These are phyloP conservation scores for Helotiales sp. DNA, from an alignment of 2,329 filamentous ascomycete genomes.

Conservation along the genomic window DNA sequence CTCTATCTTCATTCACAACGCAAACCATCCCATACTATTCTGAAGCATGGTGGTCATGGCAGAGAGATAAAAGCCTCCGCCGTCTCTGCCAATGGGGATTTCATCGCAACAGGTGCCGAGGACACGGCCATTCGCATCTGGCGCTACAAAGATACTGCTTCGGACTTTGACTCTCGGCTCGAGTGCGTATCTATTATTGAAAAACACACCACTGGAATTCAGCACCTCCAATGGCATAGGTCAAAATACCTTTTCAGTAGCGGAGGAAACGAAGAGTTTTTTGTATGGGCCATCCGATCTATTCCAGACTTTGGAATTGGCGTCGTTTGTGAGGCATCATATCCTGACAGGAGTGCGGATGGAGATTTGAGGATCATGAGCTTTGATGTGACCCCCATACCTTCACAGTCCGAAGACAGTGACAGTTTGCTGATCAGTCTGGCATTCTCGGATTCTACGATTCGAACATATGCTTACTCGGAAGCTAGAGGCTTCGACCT, in stretches of 20 bases:
- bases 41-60: slow-evolving; percentile 79
- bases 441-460: slow-evolving; percentile 81
- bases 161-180: slow-evolving; percentile 22
- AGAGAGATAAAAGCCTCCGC: slow-evolving; percentile 78
- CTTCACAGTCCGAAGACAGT: slow-evolving; percentile 6
- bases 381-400: slow-evolving; percentile 62
- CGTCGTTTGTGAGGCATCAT: slow-evolving; percentile 61
- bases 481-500: slow-evolving; percentile 51
- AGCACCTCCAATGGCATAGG: slow-evolving; percentile 70
- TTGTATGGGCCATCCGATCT: slow-evolving; percentile 71
- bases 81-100: slow-evolving; percentile 45
- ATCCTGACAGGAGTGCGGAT: slow-evolving; percentile 56
- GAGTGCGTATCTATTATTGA: slow-evolving; percentile 69
- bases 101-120: slow-evolving; percentile 72
- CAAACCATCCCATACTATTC: slow-evolving; percentile 48
- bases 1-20: slow-evolving; percentile 52
- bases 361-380: slow-evolving; percentile 79
- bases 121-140: slow-evolving; percentile 80
- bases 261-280: slow-evolving; percentile 87
- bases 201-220: slow-evolving; percentile 82
- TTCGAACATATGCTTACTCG: slow-evolving; percentile 63
- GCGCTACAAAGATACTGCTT: slow-evolving; percentile 46
- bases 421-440: slow-evolving; percentile 63
- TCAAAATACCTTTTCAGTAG: slow-evolving; percentile 76
- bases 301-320: slow-evolving; percentile 57